Conservation (phyloP, 2,329 filamentous ascomycete species). For the Verticillium nubilum region DNA sequence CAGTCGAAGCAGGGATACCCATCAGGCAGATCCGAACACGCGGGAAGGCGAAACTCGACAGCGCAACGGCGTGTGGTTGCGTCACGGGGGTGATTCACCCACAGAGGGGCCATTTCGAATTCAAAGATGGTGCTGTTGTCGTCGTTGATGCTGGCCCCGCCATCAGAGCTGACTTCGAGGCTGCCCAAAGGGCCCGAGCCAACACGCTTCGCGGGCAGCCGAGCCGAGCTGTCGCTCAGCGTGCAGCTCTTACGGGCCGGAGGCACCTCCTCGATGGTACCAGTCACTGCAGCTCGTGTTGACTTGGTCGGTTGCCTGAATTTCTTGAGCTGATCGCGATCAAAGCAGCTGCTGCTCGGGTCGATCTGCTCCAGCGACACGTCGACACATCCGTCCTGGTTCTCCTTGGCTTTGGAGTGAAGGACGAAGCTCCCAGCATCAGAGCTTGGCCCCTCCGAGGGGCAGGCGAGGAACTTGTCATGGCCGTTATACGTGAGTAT, state of each 20-base stretch:
- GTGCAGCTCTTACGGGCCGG: neutral
- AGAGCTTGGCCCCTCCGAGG: neutral
- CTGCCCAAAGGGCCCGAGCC: neutral
- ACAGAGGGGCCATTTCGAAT: neutral
- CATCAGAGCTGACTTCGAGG: neutral
- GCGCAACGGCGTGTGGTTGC: neutral
- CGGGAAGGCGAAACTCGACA: neutral
- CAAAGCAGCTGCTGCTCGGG: neutral
- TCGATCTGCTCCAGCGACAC: neutral
- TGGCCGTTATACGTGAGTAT: neutral
- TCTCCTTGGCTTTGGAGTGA: neutral
- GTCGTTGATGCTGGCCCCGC: slow-evolving; percentile 1
- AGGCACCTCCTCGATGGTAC: neutral
- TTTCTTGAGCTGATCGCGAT: neutral
- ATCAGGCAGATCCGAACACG: neutral
- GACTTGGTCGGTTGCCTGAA: neutral
- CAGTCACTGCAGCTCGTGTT: neutral
- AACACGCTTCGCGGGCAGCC: neutral
- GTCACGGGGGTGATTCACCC: neutral
- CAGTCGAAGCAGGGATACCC: neutral
- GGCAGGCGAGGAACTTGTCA: neutral
- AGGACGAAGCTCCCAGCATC: neutral
- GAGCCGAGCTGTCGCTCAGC: neutral
- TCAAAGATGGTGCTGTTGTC: slow-evolving; percentile 1
- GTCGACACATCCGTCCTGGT: neutral